Evolutionary conservation across 148 eudicot genomes (phyloP), one percentile per base, ranked within the genome.

Genomic region (Pharnaceum exiguum): DNA sequence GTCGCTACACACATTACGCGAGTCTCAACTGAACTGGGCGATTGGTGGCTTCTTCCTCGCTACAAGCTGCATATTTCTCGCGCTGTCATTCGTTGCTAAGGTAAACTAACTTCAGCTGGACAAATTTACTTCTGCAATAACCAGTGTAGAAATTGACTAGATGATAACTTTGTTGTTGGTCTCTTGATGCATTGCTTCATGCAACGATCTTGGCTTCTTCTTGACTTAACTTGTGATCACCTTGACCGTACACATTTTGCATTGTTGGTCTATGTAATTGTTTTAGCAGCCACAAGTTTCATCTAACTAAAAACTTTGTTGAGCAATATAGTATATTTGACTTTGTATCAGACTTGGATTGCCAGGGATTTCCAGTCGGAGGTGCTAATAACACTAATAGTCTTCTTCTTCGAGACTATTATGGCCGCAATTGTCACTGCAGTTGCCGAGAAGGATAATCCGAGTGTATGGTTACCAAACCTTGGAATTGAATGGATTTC

Each of bases 1-100:
- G 36, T 50, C 69, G 26, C 44, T 52, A 28, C 59, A 25, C 58
- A 60, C 71, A 66, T 43, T 43, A 19, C 46, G 38, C n/a, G 80
- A 67, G 55, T n/a, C n/a, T n/a, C 73, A 75, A 30, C 46, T 77
- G n/a, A 71, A 76, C 54, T 81, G 77, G 83, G 48, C 85, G 36
- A 39, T 79, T 55, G 98, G 98, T 48, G 96, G 86, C 32, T 57
- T 88, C 53, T 62, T 88, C 18, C 81, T 88, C 30, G 68, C 66
- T 11, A n/a, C n/a, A n/a, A n/a, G n/a, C n/a, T n/a, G n/a, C n/a
- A n/a, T n/a, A n/a, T n/a, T n/a, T n/a, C n/a, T n/a, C n/a, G n/a
- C n/a, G n/a, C n/a, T n/a, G n/a, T n/a, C n/a, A n/a, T n/a, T n/a
- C n/a, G 26, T 74, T 18, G 86, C n/a, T n/a, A 83, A 62, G 81